Conservation (phyloP, 345 rosid genomes). For the Brassica carinata region DNA sequence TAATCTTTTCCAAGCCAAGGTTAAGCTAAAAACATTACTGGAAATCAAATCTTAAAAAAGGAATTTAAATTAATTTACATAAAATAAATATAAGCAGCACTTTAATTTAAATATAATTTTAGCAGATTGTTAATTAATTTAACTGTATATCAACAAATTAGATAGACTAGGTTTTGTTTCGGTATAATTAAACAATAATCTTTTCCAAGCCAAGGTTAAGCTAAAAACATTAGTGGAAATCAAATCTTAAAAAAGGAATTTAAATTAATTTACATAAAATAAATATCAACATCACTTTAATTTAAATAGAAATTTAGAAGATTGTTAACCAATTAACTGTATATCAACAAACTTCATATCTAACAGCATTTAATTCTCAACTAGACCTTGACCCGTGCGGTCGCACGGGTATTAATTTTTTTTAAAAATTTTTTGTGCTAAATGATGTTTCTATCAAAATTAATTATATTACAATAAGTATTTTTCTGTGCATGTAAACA, state of each 20-base stretch:
- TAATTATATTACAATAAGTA: too few species aligned
- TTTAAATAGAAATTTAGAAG: not conserved
- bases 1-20: not conserved
- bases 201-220: not conserved
- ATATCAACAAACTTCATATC: not conserved
- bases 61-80: not conserved
- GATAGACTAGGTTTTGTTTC: not conserved
- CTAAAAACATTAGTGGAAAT: not conserved
- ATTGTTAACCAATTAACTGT: not conserved
- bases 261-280: not conserved
- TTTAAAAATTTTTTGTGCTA: too few species aligned
- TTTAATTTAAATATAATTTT: not conserved
- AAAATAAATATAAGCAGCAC: not conserved
- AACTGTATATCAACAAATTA: not conserved
- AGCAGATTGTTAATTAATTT: not conserved
- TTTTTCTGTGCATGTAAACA: too few species aligned
- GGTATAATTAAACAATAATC: not conserved
- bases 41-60: not conserved
- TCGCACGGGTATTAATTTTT: too few species aligned
- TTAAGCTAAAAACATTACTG: not conserved
- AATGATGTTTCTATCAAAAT: too few species aligned
- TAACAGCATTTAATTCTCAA: not conserved
- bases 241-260: not conserved
- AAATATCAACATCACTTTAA: not conserved
- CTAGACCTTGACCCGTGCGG: too few species aligned